Conservation (phyloP, 371 early-diverging fungal species). For the Umbelopsis sp. region DNA sequence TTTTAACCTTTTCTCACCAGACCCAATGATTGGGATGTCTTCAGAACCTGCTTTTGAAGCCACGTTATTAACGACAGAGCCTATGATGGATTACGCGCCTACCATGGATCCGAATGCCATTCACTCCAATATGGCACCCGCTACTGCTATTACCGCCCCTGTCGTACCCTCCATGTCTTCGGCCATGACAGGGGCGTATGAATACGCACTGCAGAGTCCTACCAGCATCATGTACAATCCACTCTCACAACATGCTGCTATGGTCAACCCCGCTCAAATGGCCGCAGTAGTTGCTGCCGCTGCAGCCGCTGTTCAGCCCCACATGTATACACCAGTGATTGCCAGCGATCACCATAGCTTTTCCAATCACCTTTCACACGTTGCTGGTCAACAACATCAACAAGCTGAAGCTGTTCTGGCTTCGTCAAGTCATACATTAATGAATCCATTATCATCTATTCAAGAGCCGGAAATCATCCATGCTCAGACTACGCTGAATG, state of each 20-base stretch:
- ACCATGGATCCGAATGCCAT: neutral
- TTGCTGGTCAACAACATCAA: constrained; percentile 19
- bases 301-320: neutral
- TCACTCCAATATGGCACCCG: neutral
- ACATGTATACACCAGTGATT: constrained; percentile 14
- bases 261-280: neutral
- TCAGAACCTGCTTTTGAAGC: neutral
- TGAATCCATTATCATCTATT: constrained; percentile 4
- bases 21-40: neutral
- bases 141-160: constrained; percentile 4
- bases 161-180: constrained; percentile 10
- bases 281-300: neutral
- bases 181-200: neutral
- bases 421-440: neutral
- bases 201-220: neutral
- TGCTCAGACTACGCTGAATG: neutral
- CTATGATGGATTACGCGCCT: constrained; percentile 10
- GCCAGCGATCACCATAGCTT: constrained; percentile 6
- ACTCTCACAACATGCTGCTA: neutral
- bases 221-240: constrained; percentile 2
- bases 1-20: neutral
- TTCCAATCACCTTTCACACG: neutral
- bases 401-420: constrained; percentile 9
- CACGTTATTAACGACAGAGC: constrained; percentile 4
- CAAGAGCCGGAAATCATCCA: constrained; percentile 4